Base-by-base conservation (phyloP, 495 filamentous ascomycete species). In the Trichoderma erinaceum region DNA sequence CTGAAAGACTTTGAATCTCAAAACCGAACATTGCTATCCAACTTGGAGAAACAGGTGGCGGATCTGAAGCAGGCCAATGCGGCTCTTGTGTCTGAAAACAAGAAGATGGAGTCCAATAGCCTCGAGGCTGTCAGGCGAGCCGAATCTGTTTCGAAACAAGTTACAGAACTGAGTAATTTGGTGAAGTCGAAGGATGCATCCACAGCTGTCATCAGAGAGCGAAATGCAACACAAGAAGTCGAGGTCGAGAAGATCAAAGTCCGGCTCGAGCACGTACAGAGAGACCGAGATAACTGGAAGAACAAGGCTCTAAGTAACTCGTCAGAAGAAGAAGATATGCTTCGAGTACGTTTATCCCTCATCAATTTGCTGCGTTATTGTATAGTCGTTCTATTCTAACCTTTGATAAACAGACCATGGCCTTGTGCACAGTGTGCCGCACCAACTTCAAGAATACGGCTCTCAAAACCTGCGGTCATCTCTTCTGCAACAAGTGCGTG, bases 381-480 rank as follows among this genome's bases (percentile, higher is more conserved):
- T n/a, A 18, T 23, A 15, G 13, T 32, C 21, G 15, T 1, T 10
- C 25, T 6, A 21, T 50, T 48, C 71, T 74, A 73, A 74, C 71
- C 38, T 29, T 41, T 71, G 64, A 41, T 67, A 21, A 32, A 3
- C 72, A 98, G 94, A 85, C 85, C 70, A 85, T 97, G 77, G 92
- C 92, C 21, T 85, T 94, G 48, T 99, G 95, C 80, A 89, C 90
- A 2, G 90, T 97, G 23, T 99, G 95, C 78, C 88, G 89, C 70
- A 86, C 82, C 66, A 91, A 93, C 67, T 95, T 97, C 83, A 97
- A 97, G 79, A 90, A 98, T 75, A 96, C 93, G 1, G 89, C 88
- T 21, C 84, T 99, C 71, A 93, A 92, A 75, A 92, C 89, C 16
- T 99, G 95, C 76, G 95, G 95, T n/a, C 95, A 99, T 78, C 87